Base-by-base conservation (phyloP, 2,329 filamentous ascomycete genomes). In the Saccharata proteae region DNA sequence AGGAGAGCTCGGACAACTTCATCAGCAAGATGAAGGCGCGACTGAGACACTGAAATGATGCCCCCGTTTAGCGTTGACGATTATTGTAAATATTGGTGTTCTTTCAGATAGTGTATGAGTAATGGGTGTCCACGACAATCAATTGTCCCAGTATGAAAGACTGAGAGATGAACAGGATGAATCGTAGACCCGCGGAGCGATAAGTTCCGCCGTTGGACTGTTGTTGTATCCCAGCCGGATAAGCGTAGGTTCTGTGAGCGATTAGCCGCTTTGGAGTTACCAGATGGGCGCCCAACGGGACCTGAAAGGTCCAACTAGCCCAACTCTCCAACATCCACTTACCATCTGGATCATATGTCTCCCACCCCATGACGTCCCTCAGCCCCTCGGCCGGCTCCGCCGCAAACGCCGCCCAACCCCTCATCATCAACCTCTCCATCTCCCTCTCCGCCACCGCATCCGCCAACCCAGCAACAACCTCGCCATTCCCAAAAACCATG, bases 341-440 rank as follows among this genome's bases (percentile, higher is more conserved):
- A 49, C 44, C 35, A 5, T 23, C 18, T 8, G 32, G 35, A 16
- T 10, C n/a, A 21, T 44, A 49, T 14, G 26, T 7, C 16, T 45
- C 44, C 55, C 55, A 59, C 2, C 55, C 51, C 32, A n/a, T n/a
- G n/a, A 49, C 42, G 12, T 45, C 43, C 2, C 43, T 42, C 16
- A 59, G 25, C 0, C 47, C 48, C 4, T 39, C 31, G 29, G 34
- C 40, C 2, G 56, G 46, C 38, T 58, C 48, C 5, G 35, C 40
- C 2, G 47, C 48, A 35, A 59, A 60, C 4, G 48, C 48, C 12
- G 48, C 40, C 38, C 53, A 50, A 1, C 49, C 45, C 17, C 50
- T 49, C 34, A 51, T 44, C 36, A 55, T 52, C 21, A 54, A 52
- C 24, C 42, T 41, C 20, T 47, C 46, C 3, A 48, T 46, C 22